Evolutionary conservation across 2,329 filamentous ascomycete genomes (phyloP).

Genomic region (Bipolaris gigantea): DNA sequence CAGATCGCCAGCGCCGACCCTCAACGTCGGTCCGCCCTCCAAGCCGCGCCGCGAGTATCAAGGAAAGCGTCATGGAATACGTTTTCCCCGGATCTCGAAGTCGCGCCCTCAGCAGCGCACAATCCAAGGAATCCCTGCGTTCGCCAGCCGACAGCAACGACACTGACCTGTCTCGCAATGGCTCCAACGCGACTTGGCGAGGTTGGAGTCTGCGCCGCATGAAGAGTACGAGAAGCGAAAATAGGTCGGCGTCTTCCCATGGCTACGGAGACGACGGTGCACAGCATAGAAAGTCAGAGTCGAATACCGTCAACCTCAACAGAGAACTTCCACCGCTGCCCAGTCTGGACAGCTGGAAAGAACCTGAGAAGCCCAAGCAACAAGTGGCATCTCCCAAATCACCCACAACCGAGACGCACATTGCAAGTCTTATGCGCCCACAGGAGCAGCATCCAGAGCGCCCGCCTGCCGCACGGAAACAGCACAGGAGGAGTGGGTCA

Average conservation of each 20-base stretch:
- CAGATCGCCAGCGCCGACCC: conserved; percentile 25
- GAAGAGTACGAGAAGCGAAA: conserved; percentile 38
- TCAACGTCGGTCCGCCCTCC: conserved; percentile 34
- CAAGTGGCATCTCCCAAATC: conserved; percentile 24
- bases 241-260: conserved; percentile 35
- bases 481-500: conserved; percentile 35
- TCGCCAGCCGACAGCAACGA: conserved; percentile 15
- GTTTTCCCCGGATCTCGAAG: conserved; percentile 44
- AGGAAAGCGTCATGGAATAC: conserved; percentile 47
- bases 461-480: conserved; percentile 30
- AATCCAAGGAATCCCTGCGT: conserved; percentile 41
- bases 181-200: conserved; percentile 42
- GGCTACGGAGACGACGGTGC: conserved; percentile 30
- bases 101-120: conserved; percentile 32
- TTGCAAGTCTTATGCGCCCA: conserved; percentile 42
- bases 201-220: conserved; percentile 44
- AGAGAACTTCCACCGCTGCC: conserved; percentile 53
- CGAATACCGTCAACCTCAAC: conserved; percentile 47
- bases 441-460: conserved; percentile 33
- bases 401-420: conserved; percentile 32
- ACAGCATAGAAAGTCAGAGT: conserved; percentile 31
- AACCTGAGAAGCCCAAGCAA: conserved; percentile 18
- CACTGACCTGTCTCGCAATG: conserved; percentile 28
- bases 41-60: conserved; percentile 44
- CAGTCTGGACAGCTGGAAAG: conserved; percentile 48